Evolutionary conservation across 441 rosid genomes (phyloP).

Genomic region (Syzygium malaccense): DNA sequence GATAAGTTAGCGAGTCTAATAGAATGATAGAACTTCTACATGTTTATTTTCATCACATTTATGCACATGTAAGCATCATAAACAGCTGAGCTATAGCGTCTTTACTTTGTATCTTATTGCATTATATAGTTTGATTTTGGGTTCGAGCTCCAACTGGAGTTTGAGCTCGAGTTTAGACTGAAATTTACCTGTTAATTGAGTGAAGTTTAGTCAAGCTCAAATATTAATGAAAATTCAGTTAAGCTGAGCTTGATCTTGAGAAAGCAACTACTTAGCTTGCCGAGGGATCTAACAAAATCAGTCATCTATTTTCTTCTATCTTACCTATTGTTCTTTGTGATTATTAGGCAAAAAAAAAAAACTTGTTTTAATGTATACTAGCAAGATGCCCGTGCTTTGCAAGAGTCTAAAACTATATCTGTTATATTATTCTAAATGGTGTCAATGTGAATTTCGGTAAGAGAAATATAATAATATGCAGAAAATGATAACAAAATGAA

Average conservation of each 20-base stretch:
- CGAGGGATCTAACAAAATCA: neutral
- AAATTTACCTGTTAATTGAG: neutral
- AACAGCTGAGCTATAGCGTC: neutral
- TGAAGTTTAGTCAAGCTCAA: neutral
- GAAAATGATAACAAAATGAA: neutral
- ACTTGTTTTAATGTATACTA: neutral
- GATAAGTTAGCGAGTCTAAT: neutral
- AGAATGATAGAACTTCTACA: neutral
- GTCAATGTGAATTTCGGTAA: neutral
- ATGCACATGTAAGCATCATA: neutral
- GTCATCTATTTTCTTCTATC: neutral
- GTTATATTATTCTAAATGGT: neutral
- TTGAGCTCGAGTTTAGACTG: neutral
- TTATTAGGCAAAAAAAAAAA: neutral
- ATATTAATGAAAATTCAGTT: neutral
- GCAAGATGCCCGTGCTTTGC: neutral
- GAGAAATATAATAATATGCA: neutral
- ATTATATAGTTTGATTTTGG: neutral
- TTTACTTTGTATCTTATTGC: neutral
- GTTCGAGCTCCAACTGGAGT: neutral
- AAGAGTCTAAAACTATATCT: neutral
- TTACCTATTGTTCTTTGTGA: neutral
- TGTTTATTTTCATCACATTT: neutral
- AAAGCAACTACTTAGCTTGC: neutral
- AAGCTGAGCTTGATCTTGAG: neutral